Conservation (phyloP, 257 asterid species). For the Fraxinus americana region DNA sequence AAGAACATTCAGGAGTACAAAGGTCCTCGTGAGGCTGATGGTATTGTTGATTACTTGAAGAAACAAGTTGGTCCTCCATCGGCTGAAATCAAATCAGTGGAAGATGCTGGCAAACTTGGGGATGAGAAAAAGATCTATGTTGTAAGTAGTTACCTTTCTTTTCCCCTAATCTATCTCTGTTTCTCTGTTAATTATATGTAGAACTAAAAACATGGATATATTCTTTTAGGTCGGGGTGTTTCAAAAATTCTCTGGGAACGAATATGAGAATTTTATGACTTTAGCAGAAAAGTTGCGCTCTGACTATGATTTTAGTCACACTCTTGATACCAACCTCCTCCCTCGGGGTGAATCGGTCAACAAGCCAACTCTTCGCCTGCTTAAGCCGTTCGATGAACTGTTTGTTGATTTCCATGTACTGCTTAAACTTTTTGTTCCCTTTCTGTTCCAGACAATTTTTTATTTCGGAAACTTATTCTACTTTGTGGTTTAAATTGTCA, state of each 20-base stretch:
- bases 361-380: conserved; percentile 72
- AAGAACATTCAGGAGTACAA: conserved; percentile 62
- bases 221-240: conserved; percentile 71
- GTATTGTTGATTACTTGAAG: conserved; percentile 72
- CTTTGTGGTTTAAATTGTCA: background rate
- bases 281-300: conserved; percentile 76
- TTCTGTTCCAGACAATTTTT: background rate
- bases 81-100: conserved; percentile 60
- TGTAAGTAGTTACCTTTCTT: conserved; percentile 41
- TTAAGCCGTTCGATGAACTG: conserved; percentile 84
- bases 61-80: conserved; percentile 89
- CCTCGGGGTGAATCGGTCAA: conserved; percentile 66
- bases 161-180: background rate
- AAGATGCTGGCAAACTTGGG: conserved; percentile 50
- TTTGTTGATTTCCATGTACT: conserved; percentile 68
- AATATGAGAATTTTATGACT: conserved; percentile 52
- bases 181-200: background rate
- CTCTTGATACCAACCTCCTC: conserved; percentile 67
- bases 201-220: background rate
- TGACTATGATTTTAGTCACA: conserved; percentile 74
- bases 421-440: background rate
- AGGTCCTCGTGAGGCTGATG: conserved; percentile 88
- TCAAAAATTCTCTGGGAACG: conserved; percentile 67
- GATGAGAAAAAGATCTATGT: conserved; percentile 59
- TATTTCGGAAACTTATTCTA: background rate